Base-by-base conservation (phyloP, 2,329 filamentous ascomycete genomes). In the Neurospora crassa region DNA sequence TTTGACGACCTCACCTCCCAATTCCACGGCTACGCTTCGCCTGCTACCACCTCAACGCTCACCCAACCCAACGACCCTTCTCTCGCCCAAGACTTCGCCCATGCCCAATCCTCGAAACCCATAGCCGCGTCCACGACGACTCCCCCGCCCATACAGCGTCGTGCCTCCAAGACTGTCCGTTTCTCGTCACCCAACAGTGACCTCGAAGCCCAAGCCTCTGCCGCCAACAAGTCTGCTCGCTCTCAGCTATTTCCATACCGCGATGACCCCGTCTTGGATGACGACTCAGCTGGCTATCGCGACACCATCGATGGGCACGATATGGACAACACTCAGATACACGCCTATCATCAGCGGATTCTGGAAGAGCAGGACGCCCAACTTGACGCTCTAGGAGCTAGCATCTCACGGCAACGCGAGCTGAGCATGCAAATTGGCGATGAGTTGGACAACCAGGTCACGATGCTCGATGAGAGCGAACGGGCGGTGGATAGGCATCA, bases 401-500 rank as follows among this genome's bases (percentile, higher is more conserved):
- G 89, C 71, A 97, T 99, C 76, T 88, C 92, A 4, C 89, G 96
- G 47, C 96, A 98, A 83, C 87, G 96, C 68, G 93, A 98, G 83
- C 85, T 99, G 73, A 94, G 91, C 79, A 96, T 97, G 83, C 93
- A 96, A 83, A 98, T 99, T 77, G 95, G 96, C 40, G 92, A 97
- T 79, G 96, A 99, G 84, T 86, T 99, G 43, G 96, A 98, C 77
- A 91, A 90, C 76, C 96, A 99, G 78, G 92, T 96, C 45, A 86
- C 91, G 76, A 85, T 99, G 84, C 85, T 99, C 40, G 95, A 97
- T 79, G 95, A 97, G 77, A 89, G 96, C 67, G 96, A 98, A 78
- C 87, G 87, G 67, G 87, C 91, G 24, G 92, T 94, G 8, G 94
- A 97, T 79, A 84, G 94, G 71, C 94, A 98, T 82, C 88, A 91